Percentiles rank a stretch among this genome's conserved stretches.
phyloP scores from a whole-genome alignment of 1,284 basidiomycete species.

The Takashimella tepidaria region DNA sequence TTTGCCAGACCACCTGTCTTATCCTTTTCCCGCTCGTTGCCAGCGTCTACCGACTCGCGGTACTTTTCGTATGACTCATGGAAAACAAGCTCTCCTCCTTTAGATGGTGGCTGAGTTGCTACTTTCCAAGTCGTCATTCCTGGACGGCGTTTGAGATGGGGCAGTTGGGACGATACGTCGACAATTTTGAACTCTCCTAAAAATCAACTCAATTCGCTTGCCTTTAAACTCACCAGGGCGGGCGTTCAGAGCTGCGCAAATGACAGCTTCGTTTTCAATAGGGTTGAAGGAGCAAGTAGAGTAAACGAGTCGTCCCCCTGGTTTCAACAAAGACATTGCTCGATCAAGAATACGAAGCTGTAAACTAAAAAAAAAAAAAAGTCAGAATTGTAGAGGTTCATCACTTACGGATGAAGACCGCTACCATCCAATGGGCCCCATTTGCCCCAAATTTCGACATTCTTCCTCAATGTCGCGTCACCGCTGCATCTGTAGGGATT shows the following conservation, averaged over 20 bases:
- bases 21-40: constrained; percentile 32
- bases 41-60: constrained; percentile 21
- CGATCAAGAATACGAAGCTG: constrained; percentile 89
- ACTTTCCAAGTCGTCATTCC: constrained; percentile 75
- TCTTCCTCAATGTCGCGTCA: constrained; percentile 94
- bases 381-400: background rate
- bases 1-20: constrained; percentile 55
- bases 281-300: constrained; percentile 98
- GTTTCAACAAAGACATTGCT: constrained; percentile 83
- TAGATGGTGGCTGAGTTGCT: constrained; percentile 30
- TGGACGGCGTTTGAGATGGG: constrained; percentile 66
- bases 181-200: constrained; percentile 68
- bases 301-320: constrained; percentile 87
- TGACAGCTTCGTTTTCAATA: constrained; percentile 94
- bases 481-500: constrained; percentile 60
- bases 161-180: constrained; percentile 68
- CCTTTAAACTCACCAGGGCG: constrained; percentile 56
- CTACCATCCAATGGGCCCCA: constrained; percentile 89
- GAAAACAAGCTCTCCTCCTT: constrained; percentile 21
- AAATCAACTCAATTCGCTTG: background rate
- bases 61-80: constrained; percentile 38
- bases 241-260: constrained; percentile 72
- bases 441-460: constrained; percentile 88
- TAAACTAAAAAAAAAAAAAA: constrained; percentile 52
- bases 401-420: constrained; percentile 76